Base-by-base conservation (phyloP, 148 eudicot species). In the Heliosperma pusillum region DNA sequence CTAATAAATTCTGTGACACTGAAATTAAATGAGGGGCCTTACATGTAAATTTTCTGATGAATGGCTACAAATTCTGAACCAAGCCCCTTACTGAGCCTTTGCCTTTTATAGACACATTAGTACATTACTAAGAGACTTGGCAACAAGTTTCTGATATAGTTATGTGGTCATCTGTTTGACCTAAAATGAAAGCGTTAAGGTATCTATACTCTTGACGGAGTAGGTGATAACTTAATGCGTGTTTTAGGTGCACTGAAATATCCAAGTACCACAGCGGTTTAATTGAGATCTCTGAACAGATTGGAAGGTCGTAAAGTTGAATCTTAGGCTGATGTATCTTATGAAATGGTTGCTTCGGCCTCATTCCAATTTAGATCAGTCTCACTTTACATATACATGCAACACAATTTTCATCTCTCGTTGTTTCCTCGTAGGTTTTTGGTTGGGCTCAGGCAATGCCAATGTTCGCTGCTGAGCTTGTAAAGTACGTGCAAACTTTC, bases 371-470 rank as follows among this genome's bases (percentile, higher is more conserved):
- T 65, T 36, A 40, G 11, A 33, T 3, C 26, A 42, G 52, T 27
- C 12, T 11, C 45, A 1, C 7, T 58, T 57, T 24, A n/a, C 10
- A 20, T 58, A 50, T 40, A 36, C 29, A 24, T 55, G 4, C 16
- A 19, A 15, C 65, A 22, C 10, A 9, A 45, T 53, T 10, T 68
- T 33, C 19, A 44, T 73, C 30, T 45, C 9, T 29, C 75, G 74
- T 2, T 71, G 61, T 47, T 74, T 71, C 74, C 58, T n/a, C 33
- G 72, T 76, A 96, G 99, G 96, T 96, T 33, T 87, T 92, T 82
- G 94, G 97, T 30, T 96, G 99, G 99, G 99, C 99, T 76, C 97
- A 90, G 79, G 89, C 99, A 81, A 92, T 96, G 99, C 99, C 99
- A 45, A 96, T 90, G 79, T 96, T 92, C 78, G 84, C 97, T 74